phyloP scores from a whole-genome alignment of 306 rosid species.

The Rosa multiflora region DNA sequence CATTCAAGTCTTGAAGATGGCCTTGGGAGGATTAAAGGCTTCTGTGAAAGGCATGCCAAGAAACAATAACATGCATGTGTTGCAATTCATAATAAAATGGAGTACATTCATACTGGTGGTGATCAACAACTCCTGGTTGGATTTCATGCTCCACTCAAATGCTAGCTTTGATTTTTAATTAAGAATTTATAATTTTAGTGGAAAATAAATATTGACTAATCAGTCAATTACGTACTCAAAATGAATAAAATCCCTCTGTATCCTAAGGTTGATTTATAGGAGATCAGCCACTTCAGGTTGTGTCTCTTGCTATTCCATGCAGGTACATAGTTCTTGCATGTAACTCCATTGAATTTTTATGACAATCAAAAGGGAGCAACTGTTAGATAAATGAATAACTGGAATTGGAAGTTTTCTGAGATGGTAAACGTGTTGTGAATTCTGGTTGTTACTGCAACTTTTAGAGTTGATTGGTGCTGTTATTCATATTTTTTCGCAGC shows the following conservation, averaged over 20 bases:
- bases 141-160: not conserved
- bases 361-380: not conserved
- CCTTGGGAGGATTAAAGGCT: conserved; percentile 40
- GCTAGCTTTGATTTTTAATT: not conserved
- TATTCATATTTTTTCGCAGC: too few relatives aligned
- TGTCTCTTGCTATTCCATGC: not conserved
- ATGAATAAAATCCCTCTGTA: not conserved
- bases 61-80: not conserved
- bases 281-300: conserved; percentile 5
- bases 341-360: not conserved
- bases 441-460: too few relatives aligned
- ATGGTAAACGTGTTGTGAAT: too few relatives aligned
- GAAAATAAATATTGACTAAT: not conserved
- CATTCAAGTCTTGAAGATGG: conserved; percentile 51
- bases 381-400: not conserved
- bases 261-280: too few relatives aligned
- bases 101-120: not conserved
- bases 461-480: too few relatives aligned
- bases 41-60: conserved; percentile 46
- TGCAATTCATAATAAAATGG: not conserved
- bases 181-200: not conserved
- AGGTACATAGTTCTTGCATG: not conserved
- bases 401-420: not conserved
- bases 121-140: conserved; percentile 20
- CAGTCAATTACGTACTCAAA: not conserved